These are phyloP conservation scores for Irpex rosettiformis DNA, from an alignment of 1,284 basidiomycete species.

Conservation along the genomic window DNA sequence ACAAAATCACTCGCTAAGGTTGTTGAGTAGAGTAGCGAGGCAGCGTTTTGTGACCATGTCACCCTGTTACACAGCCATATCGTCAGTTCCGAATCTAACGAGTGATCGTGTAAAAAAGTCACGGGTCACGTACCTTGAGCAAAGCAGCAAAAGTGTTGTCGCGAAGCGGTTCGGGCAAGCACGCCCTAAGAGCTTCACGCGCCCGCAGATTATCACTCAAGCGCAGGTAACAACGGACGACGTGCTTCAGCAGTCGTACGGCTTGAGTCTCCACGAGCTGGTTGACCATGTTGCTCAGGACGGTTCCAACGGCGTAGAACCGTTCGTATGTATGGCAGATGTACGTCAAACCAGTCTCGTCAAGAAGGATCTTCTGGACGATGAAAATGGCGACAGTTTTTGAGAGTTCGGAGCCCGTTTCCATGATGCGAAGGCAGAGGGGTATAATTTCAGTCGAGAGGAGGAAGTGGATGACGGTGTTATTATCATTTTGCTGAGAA, in stretches of 20 bases:
- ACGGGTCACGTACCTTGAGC: slow-evolving; percentile 60
- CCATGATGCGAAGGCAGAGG: slow-evolving; percentile 99
- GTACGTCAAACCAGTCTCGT: slow-evolving; percentile 97
- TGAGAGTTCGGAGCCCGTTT: slow-evolving; percentile 97
- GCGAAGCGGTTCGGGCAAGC: slow-evolving; percentile 93
- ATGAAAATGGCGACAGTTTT: slow-evolving; percentile 99
- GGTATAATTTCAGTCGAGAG: slow-evolving; percentile 99
- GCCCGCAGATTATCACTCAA: slow-evolving; percentile 96
- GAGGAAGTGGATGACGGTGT: slow-evolving; percentile 98
- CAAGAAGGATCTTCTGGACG: slow-evolving; percentile 98
- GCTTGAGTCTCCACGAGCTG: slow-evolving; percentile 97
- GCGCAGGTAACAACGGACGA: slow-evolving; percentile 95
- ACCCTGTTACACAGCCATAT: slow-evolving; percentile 46
- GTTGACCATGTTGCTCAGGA: slow-evolving; percentile 98
- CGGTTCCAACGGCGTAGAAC: slow-evolving; percentile 98
- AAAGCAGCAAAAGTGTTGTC: slow-evolving; percentile 92
- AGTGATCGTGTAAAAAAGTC: no score
- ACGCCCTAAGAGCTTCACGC: slow-evolving; percentile 92
- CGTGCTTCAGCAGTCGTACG: slow-evolving; percentile 94
- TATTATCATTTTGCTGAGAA: slow-evolving; percentile 94
- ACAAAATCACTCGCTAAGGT: slow-evolving; percentile 61
- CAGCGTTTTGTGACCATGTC: slow-evolving; percentile 97
- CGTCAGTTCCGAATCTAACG: no score
- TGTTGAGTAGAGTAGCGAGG: slow-evolving; percentile 91
- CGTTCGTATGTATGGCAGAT: slow-evolving; percentile 99